phyloP scores from a whole-genome alignment of 148 eudicot species.

The Dianthus caryophyllus region DNA sequence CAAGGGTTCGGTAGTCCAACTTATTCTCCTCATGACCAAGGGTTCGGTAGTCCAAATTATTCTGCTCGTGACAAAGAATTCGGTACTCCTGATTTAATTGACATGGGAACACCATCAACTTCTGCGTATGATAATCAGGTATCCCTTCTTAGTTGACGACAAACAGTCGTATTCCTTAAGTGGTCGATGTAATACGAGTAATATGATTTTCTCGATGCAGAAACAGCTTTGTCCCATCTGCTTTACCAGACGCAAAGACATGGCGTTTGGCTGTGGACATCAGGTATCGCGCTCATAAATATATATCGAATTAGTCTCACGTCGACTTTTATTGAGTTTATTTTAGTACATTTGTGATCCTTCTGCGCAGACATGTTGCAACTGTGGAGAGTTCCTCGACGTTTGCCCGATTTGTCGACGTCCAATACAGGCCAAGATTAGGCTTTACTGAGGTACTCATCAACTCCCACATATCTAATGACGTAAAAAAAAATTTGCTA shows the following conservation, averaged over 20 bases:
- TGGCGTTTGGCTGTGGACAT: slow-evolving; percentile 99
- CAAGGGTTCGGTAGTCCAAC: too few relatives aligned
- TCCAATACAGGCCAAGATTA: slow-evolving; percentile 65
- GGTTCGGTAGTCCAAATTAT: slow-evolving; percentile 27
- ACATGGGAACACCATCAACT: slow-evolving; percentile 35
- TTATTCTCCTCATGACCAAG: too few relatives aligned
- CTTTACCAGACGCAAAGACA: slow-evolving; percentile 72
- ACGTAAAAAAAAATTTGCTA: background rate
- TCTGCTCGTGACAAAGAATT: slow-evolving; percentile 28
- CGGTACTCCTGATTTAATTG: slow-evolving; percentile 24
- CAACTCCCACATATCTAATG: background rate
- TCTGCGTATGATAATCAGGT: slow-evolving; percentile 66
- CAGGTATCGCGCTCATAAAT: slow-evolving; percentile 59
- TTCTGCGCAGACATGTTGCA: slow-evolving; percentile 69
- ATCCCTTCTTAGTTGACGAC: slow-evolving; percentile 2
- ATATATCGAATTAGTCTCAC: background rate
- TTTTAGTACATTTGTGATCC: background rate
- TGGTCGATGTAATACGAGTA: background rate
- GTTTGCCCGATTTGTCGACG: slow-evolving; percentile 81
- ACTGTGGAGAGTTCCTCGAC: slow-evolving; percentile 76
- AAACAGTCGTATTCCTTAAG: background rate
- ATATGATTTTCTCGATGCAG: background rate
- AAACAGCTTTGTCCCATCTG: slow-evolving; percentile 83
- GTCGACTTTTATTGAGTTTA: background rate
- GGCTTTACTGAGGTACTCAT: slow-evolving; percentile 48